phyloP scores from a whole-genome alignment of 1,284 basidiomycete genomes.

The Exobasidium cylindrosporum region DNA sequence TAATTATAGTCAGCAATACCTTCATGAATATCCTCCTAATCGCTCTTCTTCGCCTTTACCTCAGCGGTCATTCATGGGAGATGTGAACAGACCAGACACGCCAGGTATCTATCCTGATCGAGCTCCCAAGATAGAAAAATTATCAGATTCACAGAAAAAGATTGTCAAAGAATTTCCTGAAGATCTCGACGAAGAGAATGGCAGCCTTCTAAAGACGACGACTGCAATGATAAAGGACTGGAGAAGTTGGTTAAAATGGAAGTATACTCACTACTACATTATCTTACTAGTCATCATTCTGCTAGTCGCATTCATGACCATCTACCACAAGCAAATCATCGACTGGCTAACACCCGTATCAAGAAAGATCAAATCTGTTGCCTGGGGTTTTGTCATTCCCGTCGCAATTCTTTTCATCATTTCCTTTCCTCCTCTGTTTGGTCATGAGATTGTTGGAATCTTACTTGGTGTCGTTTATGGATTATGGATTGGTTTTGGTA shows the following conservation, averaged over 20 bases:
- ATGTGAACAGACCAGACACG: slow-evolving; percentile 7
- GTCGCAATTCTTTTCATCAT: slow-evolving; percentile 74
- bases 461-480: slow-evolving; percentile 68
- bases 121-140: slow-evolving; percentile 23
- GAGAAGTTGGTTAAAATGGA: slow-evolving; percentile 32
- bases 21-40: neutral
- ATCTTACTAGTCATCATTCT: slow-evolving; percentile 56
- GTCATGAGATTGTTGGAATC: slow-evolving; percentile 72
- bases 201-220: slow-evolving; percentile 22
- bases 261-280: slow-evolving; percentile 59
- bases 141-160: slow-evolving; percentile 35
- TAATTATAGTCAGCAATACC: neutral
- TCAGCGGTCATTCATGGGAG: neutral
- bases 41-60: slow-evolving; percentile 4
- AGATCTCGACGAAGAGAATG: slow-evolving; percentile 41
- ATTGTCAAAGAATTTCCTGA: slow-evolving; percentile 43
- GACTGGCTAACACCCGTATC: slow-evolving; percentile 66
- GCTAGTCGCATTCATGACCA: slow-evolving; percentile 63
- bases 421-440: slow-evolving; percentile 60
- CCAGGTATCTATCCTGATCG: slow-evolving; percentile 26
- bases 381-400: slow-evolving; percentile 74
- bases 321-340: slow-evolving; percentile 64
- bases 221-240: slow-evolving; percentile 29
- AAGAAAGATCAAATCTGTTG: slow-evolving; percentile 63
- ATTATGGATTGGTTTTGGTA: slow-evolving; percentile 50